A percentile compares a stretch with the other conserved stretches of the same genome.
These are phyloP conservation scores for Tilletia caries DNA, from an alignment of 1,284 basidiomycete genomes.

Conservation along the genomic window DNA sequence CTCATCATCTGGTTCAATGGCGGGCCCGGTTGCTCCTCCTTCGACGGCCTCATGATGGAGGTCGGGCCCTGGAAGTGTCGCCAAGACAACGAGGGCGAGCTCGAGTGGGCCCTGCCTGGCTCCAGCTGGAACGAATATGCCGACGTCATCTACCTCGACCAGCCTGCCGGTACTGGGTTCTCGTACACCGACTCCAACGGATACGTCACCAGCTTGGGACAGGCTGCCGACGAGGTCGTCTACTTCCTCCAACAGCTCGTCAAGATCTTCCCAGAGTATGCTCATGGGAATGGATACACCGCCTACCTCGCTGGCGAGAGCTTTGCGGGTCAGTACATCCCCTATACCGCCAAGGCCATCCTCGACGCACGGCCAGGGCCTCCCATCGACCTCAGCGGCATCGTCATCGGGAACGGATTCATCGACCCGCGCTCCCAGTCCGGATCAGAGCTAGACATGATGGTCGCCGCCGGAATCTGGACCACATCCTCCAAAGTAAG, in stretches of 20 bases:
- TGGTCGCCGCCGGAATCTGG: slow-evolving; percentile 73
- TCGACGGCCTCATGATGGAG: slow-evolving; percentile 98
- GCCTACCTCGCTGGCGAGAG: slow-evolving; percentile 20
- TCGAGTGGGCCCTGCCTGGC: slow-evolving; percentile 65
- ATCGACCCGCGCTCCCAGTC: slow-evolving; percentile 87
- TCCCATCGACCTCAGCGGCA: slow-evolving; percentile 66
- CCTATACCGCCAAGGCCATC: slow-evolving; percentile 69
- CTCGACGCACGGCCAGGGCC: slow-evolving; percentile 64
- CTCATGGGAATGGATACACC: slow-evolving; percentile 71
- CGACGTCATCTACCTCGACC: slow-evolving; percentile 92
- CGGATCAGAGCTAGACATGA: slow-evolving; percentile 82
- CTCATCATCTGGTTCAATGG: slow-evolving; percentile 97
- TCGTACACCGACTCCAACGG: slow-evolving; percentile 81
- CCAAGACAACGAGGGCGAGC: slow-evolving; percentile 71
- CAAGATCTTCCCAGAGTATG: slow-evolving; percentile 82
- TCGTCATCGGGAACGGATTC: slow-evolving; percentile 96
- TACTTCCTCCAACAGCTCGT: slow-evolving; percentile 86
- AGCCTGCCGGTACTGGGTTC: slow-evolving; percentile 92
- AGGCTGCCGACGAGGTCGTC: slow-evolving; percentile 77
- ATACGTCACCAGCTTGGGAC: slow-evolving; percentile 65
- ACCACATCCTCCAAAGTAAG: slow-evolving; percentile 67
- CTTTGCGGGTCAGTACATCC: slow-evolving; percentile 32
- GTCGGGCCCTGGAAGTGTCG: slow-evolving; percentile 73
- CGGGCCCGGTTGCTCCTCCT: slow-evolving; percentile 91
- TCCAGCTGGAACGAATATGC: slow-evolving; percentile 99